phyloP scores from a whole-genome alignment of 2,329 filamentous ascomycete genomes.

The Alternaria tenuissima region DNA sequence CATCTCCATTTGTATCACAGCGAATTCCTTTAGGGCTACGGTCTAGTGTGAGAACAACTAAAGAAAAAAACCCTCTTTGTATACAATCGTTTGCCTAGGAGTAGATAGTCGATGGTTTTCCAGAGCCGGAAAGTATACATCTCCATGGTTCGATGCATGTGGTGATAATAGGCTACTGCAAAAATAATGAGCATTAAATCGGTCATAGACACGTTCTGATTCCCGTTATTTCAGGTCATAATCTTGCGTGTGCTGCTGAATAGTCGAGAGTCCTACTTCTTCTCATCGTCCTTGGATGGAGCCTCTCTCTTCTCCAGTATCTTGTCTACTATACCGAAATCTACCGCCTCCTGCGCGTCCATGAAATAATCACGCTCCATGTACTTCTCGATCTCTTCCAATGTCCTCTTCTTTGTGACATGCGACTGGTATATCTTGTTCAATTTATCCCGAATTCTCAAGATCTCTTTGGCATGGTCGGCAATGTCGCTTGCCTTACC shows the following conservation, averaged over 20 bases:
- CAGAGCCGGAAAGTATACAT: neutral
- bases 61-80: no score
- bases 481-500: constrained; percentile 82
- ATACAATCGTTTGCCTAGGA: no score
- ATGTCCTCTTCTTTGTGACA: constrained; percentile 77
- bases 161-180: neutral
- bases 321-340: constrained; percentile 91
- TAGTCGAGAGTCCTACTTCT: constrained; percentile 4
- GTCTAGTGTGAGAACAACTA: no score
- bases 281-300: constrained; percentile 49
- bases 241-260: neutral
- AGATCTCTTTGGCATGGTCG: constrained; percentile 96
- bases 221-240: neutral
- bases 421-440: constrained; percentile 91
- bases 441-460: constrained; percentile 82
- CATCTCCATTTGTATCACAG: no score
- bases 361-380: constrained; percentile 99
- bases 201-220: neutral
- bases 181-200: neutral
- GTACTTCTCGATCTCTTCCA: constrained; percentile 87
- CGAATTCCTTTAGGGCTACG: no score
- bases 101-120: neutral
- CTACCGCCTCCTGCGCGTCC: constrained; percentile 84
- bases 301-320: constrained; percentile 73
- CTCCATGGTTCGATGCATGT: neutral